These are phyloP conservation scores for Lablab purpureus DNA, from an alignment of 306 rosid species.

Conservation along the genomic window DNA sequence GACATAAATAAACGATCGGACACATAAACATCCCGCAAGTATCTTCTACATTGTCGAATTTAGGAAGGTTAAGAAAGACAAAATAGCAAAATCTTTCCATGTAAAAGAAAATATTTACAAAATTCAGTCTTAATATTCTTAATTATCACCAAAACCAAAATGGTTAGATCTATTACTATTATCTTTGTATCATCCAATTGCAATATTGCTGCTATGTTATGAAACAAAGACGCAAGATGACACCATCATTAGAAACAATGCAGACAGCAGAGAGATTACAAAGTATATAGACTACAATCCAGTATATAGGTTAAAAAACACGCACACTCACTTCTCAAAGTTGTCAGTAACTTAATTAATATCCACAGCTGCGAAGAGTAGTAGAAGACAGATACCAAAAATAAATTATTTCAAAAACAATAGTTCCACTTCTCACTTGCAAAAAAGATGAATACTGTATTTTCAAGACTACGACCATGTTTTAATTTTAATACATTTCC, in stretches of 20 bases:
- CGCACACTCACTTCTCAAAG: not conserved
- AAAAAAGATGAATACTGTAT: not conserved
- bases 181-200: not conserved
- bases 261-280: not conserved
- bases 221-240: not conserved
- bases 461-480: not conserved
- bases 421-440: not conserved
- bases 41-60: conserved; percentile 8
- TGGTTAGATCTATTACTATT: not conserved
- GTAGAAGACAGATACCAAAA: conserved; percentile 10
- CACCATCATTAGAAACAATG: not conserved
- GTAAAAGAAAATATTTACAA: not conserved
- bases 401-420: conserved; percentile 18
- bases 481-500: not conserved
- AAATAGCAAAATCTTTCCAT: conserved; percentile 6
- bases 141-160: not conserved
- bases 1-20: conserved; percentile 3
- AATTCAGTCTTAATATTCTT: not conserved
- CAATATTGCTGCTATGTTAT: not conserved
- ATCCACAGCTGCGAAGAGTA: not conserved
- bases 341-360: not conserved
- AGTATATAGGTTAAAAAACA: conserved; percentile 19
- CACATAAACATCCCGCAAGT: conserved; percentile 28
- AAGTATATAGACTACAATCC: conserved; percentile 18
- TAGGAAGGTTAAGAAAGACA: not conserved